A percentile compares a stretch with the other conserved stretches of the same genome.
These are phyloP conservation scores for Penicillium pancosmium DNA, from an alignment of 495 filamentous ascomycete species.

Conservation along the genomic window DNA sequence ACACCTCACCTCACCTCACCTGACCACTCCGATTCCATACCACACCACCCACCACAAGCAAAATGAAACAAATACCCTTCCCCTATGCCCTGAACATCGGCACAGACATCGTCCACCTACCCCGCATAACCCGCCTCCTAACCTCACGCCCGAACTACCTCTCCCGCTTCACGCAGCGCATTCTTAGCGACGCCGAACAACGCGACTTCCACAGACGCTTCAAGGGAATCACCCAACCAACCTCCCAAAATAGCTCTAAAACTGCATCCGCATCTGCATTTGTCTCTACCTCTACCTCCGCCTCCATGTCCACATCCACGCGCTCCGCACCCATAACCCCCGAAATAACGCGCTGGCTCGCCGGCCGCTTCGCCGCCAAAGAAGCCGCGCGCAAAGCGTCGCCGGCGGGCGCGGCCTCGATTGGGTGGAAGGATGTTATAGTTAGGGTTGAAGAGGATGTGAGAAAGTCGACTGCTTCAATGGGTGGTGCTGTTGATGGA, in stretches of 20 bases:
- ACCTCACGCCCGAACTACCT: constrained; percentile 41
- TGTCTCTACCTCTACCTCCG: not conserved
- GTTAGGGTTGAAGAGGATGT: constrained; percentile 35
- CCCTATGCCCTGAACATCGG: constrained; percentile 50
- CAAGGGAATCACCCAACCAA: constrained; percentile 16
- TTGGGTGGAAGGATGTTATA: constrained; percentile 45
- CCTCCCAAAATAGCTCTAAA: not conserved
- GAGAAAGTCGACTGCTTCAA: not conserved
- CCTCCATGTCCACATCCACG: not conserved
- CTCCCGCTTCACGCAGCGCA: constrained; percentile 53
- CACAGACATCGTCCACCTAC: constrained; percentile 58
- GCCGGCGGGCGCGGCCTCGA: constrained; percentile 40
- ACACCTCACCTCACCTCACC: too few relatives aligned
- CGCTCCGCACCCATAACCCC: constrained; percentile 27
- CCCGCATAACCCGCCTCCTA: constrained; percentile 51
- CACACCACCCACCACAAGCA: constrained; percentile 5
- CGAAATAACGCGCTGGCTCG: constrained; percentile 51
- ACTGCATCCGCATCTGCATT: not conserved
- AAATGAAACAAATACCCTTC: constrained; percentile 41
- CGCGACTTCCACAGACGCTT: constrained; percentile 44
- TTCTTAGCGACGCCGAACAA: constrained; percentile 50
- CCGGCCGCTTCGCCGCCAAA: constrained; percentile 52
- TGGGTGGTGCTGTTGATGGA: not conserved
- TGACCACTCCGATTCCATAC: not conserved
- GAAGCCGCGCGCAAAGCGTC: constrained; percentile 53